These are phyloP conservation scores for Solanum chiquidenum DNA, from an alignment of 257 asterid genomes.

Conservation along the genomic window DNA sequence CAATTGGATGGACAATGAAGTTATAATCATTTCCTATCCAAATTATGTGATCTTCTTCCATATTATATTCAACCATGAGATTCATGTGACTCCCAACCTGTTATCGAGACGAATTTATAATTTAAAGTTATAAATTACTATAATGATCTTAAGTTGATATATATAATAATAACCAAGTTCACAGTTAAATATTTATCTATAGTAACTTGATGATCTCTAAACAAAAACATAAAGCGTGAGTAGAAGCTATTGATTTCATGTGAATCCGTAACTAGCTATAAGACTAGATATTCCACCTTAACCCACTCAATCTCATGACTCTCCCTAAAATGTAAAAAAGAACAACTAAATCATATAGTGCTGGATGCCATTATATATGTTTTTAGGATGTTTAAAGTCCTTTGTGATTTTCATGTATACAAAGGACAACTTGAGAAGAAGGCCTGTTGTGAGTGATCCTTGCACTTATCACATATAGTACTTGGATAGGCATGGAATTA, in stretches of 20 bases:
- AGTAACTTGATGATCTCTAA: neutral
- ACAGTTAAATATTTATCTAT: neutral
- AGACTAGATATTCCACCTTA: neutral
- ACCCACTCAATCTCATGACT: neutral
- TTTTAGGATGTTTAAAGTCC: neutral
- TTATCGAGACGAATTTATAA: neutral
- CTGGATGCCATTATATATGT: neutral
- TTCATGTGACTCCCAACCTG: neutral
- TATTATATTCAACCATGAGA: neutral
- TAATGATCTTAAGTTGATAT: neutral
- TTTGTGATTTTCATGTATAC: neutral
- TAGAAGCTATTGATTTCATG: neutral
- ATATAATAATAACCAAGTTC: fast-evolving
- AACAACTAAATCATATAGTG: neutral
- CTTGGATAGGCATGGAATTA: neutral
- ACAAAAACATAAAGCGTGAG: neutral
- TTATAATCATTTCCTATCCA: constrained; percentile 5
- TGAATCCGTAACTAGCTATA: neutral
- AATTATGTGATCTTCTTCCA: neutral
- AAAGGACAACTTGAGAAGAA: neutral
- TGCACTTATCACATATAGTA: neutral
- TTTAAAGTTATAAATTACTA: neutral
- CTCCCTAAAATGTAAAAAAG: neutral
- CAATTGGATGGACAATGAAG: constrained; percentile 4
- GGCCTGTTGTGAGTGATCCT: neutral